Base-by-base conservation (phyloP, 208 protist species). In the Vickermania ingenoplastis region DNA sequence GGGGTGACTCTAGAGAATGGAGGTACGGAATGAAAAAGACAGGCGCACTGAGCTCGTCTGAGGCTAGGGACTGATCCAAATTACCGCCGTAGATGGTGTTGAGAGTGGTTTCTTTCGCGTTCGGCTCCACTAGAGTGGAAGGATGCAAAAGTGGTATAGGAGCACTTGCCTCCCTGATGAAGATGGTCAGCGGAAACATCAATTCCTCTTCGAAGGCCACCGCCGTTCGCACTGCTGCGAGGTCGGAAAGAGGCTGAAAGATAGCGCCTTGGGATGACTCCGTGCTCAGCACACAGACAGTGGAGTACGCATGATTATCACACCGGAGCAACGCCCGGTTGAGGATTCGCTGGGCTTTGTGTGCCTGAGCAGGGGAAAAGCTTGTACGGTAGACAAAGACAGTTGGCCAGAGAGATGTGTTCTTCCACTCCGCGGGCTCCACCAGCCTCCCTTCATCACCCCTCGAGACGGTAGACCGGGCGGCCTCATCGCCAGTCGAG, bases 341-440 rank as follows among this genome's bases (percentile, higher is more conserved):
- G 26, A 79, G 36, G 45, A 63, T 62, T 1, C 24, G 52, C 57
- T 72, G 61, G 41, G 54, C 26, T 22, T 7, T 17, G 30, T 26
- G 48, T 27, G 74, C 70, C 1, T 31, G 48, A 1, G 26, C 41
- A 1, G 28, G 7, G 5, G 63, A 59, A 22, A 69, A 61, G 28
- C 27, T 57, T 1, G 74, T 75, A 25, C 67, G 69, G 48, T 76
- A 80, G 14, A 66, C 69, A 48, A 80, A 64, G 26, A 80, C 28
- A 11, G 66, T 77, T 17, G 74, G 69, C 24, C 75, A 24, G 3
- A 67, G 31, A 2, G 53, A 45, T 1, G 56, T 59, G 17, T 61
- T 65, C 30, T 57, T 54, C 17, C 23, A 14, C 22, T 52, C 28
- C n/a, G 7, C 36, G 11, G 7, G 11, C 7, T 7, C 7, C 36